Evolutionary conservation across 164 flowering plant genomes (phyloP), one percentile per base, ranked within the genome.

Genomic region (Warburgia ugandensis): DNA sequence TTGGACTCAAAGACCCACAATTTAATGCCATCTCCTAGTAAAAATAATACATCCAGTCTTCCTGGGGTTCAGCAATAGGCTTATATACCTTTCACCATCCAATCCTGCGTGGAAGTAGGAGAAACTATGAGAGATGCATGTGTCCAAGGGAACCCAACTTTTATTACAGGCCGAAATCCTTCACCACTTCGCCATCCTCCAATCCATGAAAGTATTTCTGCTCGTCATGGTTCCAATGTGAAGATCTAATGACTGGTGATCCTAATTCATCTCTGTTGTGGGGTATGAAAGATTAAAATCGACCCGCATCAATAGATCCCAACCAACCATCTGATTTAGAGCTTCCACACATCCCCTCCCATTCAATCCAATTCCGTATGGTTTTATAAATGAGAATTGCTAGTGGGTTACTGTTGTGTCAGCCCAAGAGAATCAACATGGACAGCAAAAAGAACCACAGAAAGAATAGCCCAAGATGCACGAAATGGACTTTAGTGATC

Each of bases 1-100:
- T 37, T 79, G 45, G 84, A 76, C 58, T 81, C 84, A 33, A 70
- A 63, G 59, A 79, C 84, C 11, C 81, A 79, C 46, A 76, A 72
- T 50, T 59, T 74, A 10, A 47, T 79, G 10, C 58, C 77, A 36
- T 43, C 75, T 36, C 63, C 39, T 21, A 42, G 39, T 2, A 63
- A 35, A 44, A 60, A 25, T 36, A 29, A 47, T 53, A 33, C 60
- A 51, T 39, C 57, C 68, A 53, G 26, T 25, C 46, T 21, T 42
- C 46, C 45, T 21, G 66, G 50, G 14, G 4, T 35, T 31, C 59
- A 58, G n/a, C 64, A 56, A 13, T 58, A 31, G 21, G 56, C 62
- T 11, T 32, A 49, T 14, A 29, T 54, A 46, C 29, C 60, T 42
- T 65, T 65, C 41, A 36, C 67, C 42, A 29, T 59, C 28, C 55